phyloP scores from a whole-genome alignment of 106 monocot species.

The Alisma plantagoaquatica region DNA sequence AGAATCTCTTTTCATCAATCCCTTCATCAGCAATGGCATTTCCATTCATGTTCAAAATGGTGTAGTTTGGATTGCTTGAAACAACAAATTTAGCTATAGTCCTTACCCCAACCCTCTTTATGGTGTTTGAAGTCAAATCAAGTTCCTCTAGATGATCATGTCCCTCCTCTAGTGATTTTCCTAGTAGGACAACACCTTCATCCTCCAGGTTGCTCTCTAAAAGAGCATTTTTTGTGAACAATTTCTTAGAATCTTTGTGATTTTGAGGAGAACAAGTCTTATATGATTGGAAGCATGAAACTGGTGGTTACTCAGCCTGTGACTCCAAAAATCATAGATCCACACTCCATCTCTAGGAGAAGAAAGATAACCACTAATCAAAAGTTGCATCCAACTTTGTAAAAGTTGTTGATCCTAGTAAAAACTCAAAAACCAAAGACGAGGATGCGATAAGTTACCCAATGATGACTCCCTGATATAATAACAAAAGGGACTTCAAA shows the following conservation, averaged over 20 bases:
- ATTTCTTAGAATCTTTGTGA: slow-evolving; percentile 26
- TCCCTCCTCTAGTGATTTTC: slow-evolving; percentile 37
- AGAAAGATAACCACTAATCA: no score
- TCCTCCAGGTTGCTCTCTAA: slow-evolving; percentile 85
- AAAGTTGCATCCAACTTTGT: no score
- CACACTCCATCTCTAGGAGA: no score
- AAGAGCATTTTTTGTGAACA: slow-evolving; percentile 48
- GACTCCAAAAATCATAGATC: no score
- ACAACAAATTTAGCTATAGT: slow-evolving; percentile 51
- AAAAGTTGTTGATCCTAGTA: no score
- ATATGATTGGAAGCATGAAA: no score
- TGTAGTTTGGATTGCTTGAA: slow-evolving; percentile 43
- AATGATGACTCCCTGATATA: no score
- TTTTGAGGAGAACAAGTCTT: no score
- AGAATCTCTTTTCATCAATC: slow-evolving; percentile 82
- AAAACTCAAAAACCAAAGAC: no score
- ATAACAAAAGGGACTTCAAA: no score
- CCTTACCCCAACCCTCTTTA: slow-evolving; percentile 67
- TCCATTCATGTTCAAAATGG: slow-evolving; percentile 61
- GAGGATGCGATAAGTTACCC: no score
- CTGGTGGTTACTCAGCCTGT: no score
- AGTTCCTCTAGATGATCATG: slow-evolving; percentile 51
- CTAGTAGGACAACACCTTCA: slow-evolving; percentile 59
- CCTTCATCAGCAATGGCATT: slow-evolving; percentile 89
- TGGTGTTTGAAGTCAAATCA: slow-evolving; percentile 60